Evolutionary conservation across 768 basidiomycete genomes (phyloP).

Genomic region (Psilocybe cyanescens): DNA sequence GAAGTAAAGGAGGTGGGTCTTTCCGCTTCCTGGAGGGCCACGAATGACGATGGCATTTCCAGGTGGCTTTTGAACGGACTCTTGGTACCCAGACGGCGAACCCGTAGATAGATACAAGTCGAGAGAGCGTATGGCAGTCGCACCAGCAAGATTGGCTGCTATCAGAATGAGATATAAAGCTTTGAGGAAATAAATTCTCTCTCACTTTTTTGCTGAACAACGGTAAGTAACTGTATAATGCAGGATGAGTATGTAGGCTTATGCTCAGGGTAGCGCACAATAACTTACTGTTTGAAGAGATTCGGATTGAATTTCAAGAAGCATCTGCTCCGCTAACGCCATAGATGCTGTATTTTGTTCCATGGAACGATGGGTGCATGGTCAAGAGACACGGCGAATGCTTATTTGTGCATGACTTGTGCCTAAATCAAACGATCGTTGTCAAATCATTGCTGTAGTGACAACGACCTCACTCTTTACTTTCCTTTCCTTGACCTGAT

Average conservation of each 20-base stretch:
- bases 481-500: conserved; percentile 6
- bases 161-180: conserved; percentile 7
- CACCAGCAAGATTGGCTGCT: conserved; percentile 31
- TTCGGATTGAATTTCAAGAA: conserved; percentile 39
- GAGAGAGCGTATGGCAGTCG: conserved; percentile 34
- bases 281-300: conserved; percentile 33
- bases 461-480: conserved; percentile 8
- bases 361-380: conserved; percentile 3
- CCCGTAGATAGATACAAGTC: conserved; percentile 34
- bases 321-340: conserved; percentile 25
- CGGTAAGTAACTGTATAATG: conserved; percentile 42
- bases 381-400: conserved; percentile 8
- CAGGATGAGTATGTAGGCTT: conserved; percentile 11
- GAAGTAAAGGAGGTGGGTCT: conserved; percentile 77
- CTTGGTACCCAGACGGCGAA: conserved; percentile 1
- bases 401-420: conserved; percentile 6
- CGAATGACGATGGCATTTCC: conserved; percentile 80
- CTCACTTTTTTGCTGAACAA: conserved; percentile 42
- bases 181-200: conserved; percentile 1
- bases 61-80: conserved; percentile 24
- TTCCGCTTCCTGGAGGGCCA: conserved; percentile 75
- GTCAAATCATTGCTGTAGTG: conserved; percentile 5
- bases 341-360: background rate
- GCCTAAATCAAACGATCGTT: conserved; percentile 7
- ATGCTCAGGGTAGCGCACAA: conserved; percentile 14